Percentiles rank a stretch among this genome's conserved stretches.
phyloP scores from a whole-genome alignment of 169 alveolate species.

The Plasmodium chabaudi region DNA sequence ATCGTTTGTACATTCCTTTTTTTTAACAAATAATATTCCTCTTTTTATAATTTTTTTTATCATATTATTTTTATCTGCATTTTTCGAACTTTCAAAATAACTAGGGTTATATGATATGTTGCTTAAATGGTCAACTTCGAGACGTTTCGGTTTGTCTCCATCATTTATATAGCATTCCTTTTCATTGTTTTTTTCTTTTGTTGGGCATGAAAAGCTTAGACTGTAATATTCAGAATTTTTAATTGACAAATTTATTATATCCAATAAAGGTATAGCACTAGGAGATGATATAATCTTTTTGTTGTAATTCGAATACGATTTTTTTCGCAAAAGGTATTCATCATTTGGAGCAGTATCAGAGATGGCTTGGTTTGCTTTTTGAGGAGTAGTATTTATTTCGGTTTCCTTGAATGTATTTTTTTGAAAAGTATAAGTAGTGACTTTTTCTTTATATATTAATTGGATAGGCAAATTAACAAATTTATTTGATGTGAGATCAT shows the following conservation, averaged over 20 bases:
- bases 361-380: not conserved
- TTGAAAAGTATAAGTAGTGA: slow-evolving; percentile 11
- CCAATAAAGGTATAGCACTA: slow-evolving; percentile 41
- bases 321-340: not conserved
- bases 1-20: slow-evolving; percentile 14
- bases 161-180: not conserved
- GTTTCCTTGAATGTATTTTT: not conserved
- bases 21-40: slow-evolving; percentile 73
- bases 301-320: slow-evolving; percentile 10
- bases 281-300: slow-evolving; percentile 9
- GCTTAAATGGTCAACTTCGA: not conserved
- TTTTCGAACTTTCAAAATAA: too few species aligned
- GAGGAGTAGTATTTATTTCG: not conserved
- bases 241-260: slow-evolving; percentile 40
- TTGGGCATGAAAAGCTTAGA: slow-evolving; percentile 21
- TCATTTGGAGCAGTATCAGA: not conserved
- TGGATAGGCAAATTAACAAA: slow-evolving; percentile 69
- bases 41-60: slow-evolving; percentile 54
- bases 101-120: not conserved
- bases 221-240: slow-evolving; percentile 5
- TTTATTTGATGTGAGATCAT: slow-evolving; percentile 28
- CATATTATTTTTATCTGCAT: not conserved
- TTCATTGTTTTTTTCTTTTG: not conserved
- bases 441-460: slow-evolving; percentile 51
- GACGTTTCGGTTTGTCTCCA: too few species aligned